Percentiles rank a stretch among this genome's conserved stretches.
phyloP scores from a whole-genome alignment of 768 basidiomycete genomes.

The Trametes cinnabarina region DNA sequence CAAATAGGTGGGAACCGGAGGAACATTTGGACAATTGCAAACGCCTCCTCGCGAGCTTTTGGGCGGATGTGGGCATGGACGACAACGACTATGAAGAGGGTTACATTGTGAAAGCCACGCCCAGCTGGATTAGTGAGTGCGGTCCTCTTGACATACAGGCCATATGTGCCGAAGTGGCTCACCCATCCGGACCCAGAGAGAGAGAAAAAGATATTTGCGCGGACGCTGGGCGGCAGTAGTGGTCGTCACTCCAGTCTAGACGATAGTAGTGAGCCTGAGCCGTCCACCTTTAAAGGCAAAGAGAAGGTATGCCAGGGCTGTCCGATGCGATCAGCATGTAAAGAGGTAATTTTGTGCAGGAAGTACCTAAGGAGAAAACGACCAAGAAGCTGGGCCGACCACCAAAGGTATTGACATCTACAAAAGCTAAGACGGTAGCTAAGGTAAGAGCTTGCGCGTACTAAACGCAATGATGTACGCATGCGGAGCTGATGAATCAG shows the following conservation, averaged over 20 bases:
- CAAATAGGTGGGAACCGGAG: slow-evolving; percentile 65
- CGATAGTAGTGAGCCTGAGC: slow-evolving; percentile 13
- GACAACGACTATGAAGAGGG: slow-evolving; percentile 53
- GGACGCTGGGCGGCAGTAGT: slow-evolving; percentile 22
- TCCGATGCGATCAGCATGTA: no score
- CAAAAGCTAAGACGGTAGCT: neutral
- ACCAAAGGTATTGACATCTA: neutral
- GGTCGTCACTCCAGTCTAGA: slow-evolving; percentile 6
- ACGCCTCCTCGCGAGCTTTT: slow-evolving; percentile 59
- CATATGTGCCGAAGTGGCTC: no score
- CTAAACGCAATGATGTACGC: neutral
- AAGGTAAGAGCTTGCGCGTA: neutral
- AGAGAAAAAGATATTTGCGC: slow-evolving; percentile 39
- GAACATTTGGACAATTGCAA: slow-evolving; percentile 56
- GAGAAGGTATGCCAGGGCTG: no score
- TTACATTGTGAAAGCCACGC: slow-evolving; percentile 40
- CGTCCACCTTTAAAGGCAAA: slow-evolving; percentile 11
- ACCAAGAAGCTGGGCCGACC: slow-evolving; percentile 1
- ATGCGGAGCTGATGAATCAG: slow-evolving; percentile 1
- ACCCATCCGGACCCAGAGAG: no score
- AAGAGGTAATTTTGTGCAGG: no score
- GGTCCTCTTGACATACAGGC: neutral
- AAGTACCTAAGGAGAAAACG: neutral
- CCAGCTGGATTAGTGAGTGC: slow-evolving; percentile 57
- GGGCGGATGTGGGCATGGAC: slow-evolving; percentile 53